phyloP scores from a whole-genome alignment of 768 basidiomycete species.

The Tulasnella sp. region DNA sequence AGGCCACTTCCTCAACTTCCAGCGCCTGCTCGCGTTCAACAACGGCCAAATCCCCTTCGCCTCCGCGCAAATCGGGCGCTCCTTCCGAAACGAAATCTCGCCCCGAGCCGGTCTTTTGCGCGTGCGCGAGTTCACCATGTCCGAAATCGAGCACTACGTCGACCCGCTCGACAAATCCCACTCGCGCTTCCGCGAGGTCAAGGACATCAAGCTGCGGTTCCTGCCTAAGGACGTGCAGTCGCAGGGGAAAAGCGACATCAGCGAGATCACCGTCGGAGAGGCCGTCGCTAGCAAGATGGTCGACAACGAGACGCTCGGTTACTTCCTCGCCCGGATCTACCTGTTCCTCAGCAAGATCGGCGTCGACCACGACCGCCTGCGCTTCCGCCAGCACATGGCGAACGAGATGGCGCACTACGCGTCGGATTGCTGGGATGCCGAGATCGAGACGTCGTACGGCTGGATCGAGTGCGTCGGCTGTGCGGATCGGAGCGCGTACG shows the following conservation, averaged over 20 bases:
- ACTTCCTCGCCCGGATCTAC: constrained; percentile 92
- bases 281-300: constrained; percentile 85
- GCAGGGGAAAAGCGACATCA: constrained; percentile 67
- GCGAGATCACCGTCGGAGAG: constrained; percentile 76
- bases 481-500: constrained; percentile 97
- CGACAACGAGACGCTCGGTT: constrained; percentile 96
- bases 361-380: constrained; percentile 76
- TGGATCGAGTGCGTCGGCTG: constrained; percentile 99
- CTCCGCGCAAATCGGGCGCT: constrained; percentile 93
- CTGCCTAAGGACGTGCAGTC: constrained; percentile 84
- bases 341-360: constrained; percentile 90
- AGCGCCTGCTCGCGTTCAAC: constrained; percentile 95
- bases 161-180: constrained; percentile 93
- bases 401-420: constrained; percentile 99
- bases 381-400: constrained; percentile 97
- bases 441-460: constrained; percentile 88
- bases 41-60: constrained; percentile 96
- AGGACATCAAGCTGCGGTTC: constrained; percentile 71
- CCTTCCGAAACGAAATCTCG: constrained; percentile 98
- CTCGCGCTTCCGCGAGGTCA: constrained; percentile 77
- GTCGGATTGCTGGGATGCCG: constrained; percentile 99
- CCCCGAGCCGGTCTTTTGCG: constrained; percentile 95
- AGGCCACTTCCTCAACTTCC: constrained; percentile 98
- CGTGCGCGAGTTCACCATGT: constrained; percentile 99
- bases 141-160: constrained; percentile 98